These are phyloP conservation scores for Fusarium agapanthi DNA, from an alignment of 2,329 filamentous ascomycete genomes.

Conservation along the genomic window DNA sequence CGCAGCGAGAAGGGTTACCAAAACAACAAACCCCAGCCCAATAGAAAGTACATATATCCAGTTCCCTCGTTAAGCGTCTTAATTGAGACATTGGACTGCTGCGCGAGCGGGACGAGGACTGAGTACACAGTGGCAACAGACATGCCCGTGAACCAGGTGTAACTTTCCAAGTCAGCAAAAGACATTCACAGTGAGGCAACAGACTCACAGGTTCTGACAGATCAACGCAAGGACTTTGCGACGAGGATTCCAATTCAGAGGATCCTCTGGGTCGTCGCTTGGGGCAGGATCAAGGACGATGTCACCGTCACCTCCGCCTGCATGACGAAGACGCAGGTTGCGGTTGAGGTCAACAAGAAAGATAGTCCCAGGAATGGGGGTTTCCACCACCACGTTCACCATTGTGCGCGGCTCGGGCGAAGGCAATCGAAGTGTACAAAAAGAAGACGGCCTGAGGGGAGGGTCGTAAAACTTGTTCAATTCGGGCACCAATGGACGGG, in stretches of 20 bases:
- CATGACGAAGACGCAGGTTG: slow-evolving; percentile 45
- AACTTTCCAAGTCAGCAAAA: slow-evolving; percentile 36
- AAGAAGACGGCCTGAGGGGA: not conserved
- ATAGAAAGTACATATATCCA: slow-evolving; percentile 54
- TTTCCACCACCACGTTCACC: not conserved
- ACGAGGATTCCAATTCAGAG: slow-evolving; percentile 57
- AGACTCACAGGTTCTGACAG: slow-evolving; percentile 44
- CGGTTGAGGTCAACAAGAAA: slow-evolving; percentile 52
- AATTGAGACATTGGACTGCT: slow-evolving; percentile 45
- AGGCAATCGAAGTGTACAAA: not conserved
- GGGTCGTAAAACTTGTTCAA: not conserved
- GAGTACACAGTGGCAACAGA: slow-evolving; percentile 52
- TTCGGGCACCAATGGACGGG: not conserved
- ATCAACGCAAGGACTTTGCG: slow-evolving; percentile 40
- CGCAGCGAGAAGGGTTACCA: slow-evolving; percentile 59
- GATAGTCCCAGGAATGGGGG: slow-evolving; percentile 50
- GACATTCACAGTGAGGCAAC: rapidly evolving
- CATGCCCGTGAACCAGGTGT: slow-evolving; percentile 52
- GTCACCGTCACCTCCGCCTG: slow-evolving; percentile 44
- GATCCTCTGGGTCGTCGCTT: slow-evolving; percentile 60
- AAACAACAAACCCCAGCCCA: slow-evolving; percentile 56
- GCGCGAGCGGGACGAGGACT: slow-evolving; percentile 48
- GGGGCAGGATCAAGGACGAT: slow-evolving; percentile 62
- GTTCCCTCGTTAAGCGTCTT: slow-evolving; percentile 51
- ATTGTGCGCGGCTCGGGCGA: not conserved